Conservation (phyloP, 768 basidiomycete genomes). For the Inosperma sp. region DNA sequence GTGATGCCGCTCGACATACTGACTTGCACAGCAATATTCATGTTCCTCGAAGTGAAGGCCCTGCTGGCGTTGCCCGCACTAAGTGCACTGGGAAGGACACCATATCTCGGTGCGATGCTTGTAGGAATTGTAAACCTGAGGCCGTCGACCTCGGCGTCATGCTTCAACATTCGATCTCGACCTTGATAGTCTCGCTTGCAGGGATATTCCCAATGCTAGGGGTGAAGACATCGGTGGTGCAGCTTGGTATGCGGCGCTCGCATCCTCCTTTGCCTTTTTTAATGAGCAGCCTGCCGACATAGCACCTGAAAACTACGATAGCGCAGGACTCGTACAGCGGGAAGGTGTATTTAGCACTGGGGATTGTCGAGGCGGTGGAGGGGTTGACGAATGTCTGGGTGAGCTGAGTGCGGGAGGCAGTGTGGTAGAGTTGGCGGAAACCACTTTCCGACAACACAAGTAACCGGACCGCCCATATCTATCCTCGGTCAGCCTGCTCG, state of each 20-base stretch:
- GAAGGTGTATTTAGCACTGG: slow-evolving; percentile 3
- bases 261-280: background rate
- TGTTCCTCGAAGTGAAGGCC: too few species aligned
- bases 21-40: too few species aligned
- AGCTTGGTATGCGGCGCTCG: background rate
- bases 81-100: background rate
- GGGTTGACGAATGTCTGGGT: slow-evolving; percentile 3
- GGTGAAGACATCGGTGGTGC: slow-evolving; percentile 7
- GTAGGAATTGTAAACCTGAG: slow-evolving; percentile 6
- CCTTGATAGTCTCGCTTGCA: slow-evolving; percentile 1
- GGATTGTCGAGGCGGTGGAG: background rate
- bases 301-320: slow-evolving; percentile 3
- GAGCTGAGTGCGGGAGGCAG: slow-evolving; percentile 1
- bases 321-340: slow-evolving; percentile 5
- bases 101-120: slow-evolving; percentile 6
- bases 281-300: background rate
- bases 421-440: slow-evolving; percentile 3
- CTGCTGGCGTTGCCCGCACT: background rate
- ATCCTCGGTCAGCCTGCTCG: too few species aligned
- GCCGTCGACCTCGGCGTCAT: slow-evolving; percentile 4
- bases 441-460: too few species aligned
- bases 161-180: slow-evolving; percentile 7
- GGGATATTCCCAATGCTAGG: slow-evolving; percentile 6
- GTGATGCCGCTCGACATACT: too few species aligned
- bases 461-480: too few species aligned